These are phyloP conservation scores for Solanum bulbocastanum DNA, from an alignment of 257 asterid genomes.

Conservation along the genomic window DNA sequence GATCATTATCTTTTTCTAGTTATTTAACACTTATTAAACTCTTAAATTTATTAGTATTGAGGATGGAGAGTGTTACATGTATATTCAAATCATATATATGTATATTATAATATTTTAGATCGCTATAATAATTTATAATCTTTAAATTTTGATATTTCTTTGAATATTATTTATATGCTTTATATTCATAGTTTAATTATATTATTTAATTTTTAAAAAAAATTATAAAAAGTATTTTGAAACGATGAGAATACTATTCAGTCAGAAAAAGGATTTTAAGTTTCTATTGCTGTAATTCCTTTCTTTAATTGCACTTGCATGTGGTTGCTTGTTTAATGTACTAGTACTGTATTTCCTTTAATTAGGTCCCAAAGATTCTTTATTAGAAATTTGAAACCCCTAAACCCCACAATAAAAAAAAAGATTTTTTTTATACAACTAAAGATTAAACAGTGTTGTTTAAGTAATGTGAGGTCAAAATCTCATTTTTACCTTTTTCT, in stretches of 20 bases:
- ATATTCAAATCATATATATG: not conserved
- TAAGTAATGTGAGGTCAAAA: not conserved
- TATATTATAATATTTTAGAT: not conserved
- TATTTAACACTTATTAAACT: not conserved
- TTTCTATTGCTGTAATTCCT: not conserved
- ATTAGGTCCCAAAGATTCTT: slow-evolving; percentile 4
- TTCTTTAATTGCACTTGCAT: not conserved
- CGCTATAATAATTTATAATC: not conserved
- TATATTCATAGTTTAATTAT: not conserved
- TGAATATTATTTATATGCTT: not conserved
- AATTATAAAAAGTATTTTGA: too few relatives aligned
- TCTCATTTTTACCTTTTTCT: not conserved
- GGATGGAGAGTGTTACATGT: not conserved
- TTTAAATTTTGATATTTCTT: not conserved
- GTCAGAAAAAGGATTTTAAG: not conserved
- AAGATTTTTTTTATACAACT: not conserved
- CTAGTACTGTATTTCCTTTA: not conserved
- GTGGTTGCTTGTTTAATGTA: slow-evolving; percentile 1
- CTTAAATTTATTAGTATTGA: not conserved
- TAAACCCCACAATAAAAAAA: not conserved
- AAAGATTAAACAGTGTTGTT: not conserved
- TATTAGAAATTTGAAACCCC: not conserved
- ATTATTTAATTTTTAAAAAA: too few relatives aligned
- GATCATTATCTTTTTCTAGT: not conserved
- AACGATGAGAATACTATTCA: not conserved